Evolutionary conservation across 305 asterid genomes (phyloP), one percentile per base, ranked within the genome.

Genomic region (Fraxinus sp.): DNA sequence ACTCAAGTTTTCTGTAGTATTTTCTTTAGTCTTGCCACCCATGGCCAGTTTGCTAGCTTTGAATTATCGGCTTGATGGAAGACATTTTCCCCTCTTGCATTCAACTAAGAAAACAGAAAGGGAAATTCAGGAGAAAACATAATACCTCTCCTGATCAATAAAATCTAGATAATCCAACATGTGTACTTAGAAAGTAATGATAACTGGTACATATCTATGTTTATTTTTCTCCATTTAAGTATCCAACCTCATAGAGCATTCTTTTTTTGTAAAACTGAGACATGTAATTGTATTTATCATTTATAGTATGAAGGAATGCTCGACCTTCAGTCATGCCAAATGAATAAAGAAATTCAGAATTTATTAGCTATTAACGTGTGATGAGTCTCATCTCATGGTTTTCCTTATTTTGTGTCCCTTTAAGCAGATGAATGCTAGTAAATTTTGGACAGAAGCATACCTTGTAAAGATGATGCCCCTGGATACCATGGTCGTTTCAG

Each of bases 401-500:
- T 55, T 55, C 66, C 22, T 55, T 55, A 55, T 55, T 55, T 55
- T 18, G 26, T 2, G 66, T 18, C 66, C 66, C 24, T 55, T n/a
- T 8, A 55, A 55, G 22, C 64, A 55, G 64, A 16, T 55, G 64
- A 46, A 35, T 26, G 59, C 20, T 28, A 55, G 49, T 33, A 32
- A 16, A 59, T n/a, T 55, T 55, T 18, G 62, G 75, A 77, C 49
- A 52, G 70, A 82, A 80, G n/a, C 39, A 80, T 90, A 96, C 99
- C 99, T 90, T 93, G 98, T 84, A 88, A 94, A 79, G 98, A 92
- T 73, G 98, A 91, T 52, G 92, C 96, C 72, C 98, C 98, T 14
- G 99, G 97, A 85, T 93, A 93, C 99, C 98, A 96, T 75, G 99
- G 99, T 35, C 98, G 92, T 88, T 96, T 96, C 74, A 93, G 90